Evolutionary conservation across 345 rosid genomes (phyloP), one percentile per base, ranked within the genome.

Genomic region (Syzygium aqueum): DNA sequence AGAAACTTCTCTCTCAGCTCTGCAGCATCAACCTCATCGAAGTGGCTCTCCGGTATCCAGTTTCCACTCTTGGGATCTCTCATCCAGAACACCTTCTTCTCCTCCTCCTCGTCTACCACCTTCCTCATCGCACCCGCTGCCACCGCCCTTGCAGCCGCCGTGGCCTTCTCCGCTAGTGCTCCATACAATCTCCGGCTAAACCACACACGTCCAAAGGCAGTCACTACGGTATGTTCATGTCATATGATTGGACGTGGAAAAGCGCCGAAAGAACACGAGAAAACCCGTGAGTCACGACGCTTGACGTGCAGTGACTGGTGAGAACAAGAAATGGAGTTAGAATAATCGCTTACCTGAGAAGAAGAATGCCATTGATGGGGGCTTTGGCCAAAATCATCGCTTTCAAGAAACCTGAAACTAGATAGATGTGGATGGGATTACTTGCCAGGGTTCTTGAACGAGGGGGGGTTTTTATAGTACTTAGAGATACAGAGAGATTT

Each of bases 31-130:
- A 73, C 82, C 8, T 91, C 88, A 77, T 82, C 87, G 57, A 91
- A 92, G 28, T 91, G 94, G 67, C n/a, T 87, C 89, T 91, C 94
- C 1, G 94, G 95, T 56, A 91, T 89, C 94, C 95, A 92, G 86
- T 93, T 91, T 8, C 94, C 94, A 2, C 90, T 92, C 88, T 89
- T 91, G 4, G 94, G 95, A 88, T 92, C 93, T 86, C 88, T 91
- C 95, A 93, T 93, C 94, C 94, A 73, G 43, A 73, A 90, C n/a
- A 90, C 85, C 37, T 52, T 83, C 85, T 83, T 15, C 88, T 53
- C 27, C 25, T 46, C 37, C 51, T 54, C 77, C 23, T 30, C 19
- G 33, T 84, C n/a, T 33, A 37, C 40, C 53, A 52, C 16, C 40
- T 7, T 53, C 23, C 51, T 84, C 37, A 13, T 52, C 46, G 51